Conservation (phyloP, 352 stramenopile species). For the Globisporangium polare region DNA sequence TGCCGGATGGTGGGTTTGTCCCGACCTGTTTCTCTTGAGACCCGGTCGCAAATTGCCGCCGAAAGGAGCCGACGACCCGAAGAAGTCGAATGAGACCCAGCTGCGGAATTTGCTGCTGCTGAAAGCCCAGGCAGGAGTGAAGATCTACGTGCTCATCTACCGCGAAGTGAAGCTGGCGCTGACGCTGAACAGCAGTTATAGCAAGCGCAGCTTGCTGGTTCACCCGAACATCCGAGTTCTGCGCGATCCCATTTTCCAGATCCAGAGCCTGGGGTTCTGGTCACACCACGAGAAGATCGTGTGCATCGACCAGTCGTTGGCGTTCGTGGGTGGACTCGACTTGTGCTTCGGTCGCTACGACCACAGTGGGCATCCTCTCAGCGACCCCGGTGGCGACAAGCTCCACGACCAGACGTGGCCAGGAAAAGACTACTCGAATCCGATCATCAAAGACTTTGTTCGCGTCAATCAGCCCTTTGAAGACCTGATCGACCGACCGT, state of each 20-base stretch:
- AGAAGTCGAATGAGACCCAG: slow-evolving; percentile 63
- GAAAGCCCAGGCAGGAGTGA: slow-evolving; percentile 78
- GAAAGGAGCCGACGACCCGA: slow-evolving; percentile 32
- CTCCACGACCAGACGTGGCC: slow-evolving; percentile 59
- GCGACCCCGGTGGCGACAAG: slow-evolving; percentile 52
- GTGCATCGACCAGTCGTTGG: slow-evolving; percentile 83
- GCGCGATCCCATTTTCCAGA: slow-evolving; percentile 89
- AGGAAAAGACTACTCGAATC: slow-evolving; percentile 88
- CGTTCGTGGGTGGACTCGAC: slow-evolving; percentile 85
- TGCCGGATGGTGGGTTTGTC: slow-evolving; percentile 88
- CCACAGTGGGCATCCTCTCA: slow-evolving; percentile 67
- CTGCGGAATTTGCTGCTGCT: slow-evolving; percentile 72
- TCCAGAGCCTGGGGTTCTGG: slow-evolving; percentile 89
- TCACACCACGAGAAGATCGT: slow-evolving; percentile 94
- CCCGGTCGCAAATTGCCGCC: slow-evolving; percentile 51
- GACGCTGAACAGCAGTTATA: slow-evolving; percentile 86
- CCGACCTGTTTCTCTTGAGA: slow-evolving; percentile 78
- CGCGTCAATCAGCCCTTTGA: slow-evolving; percentile 81
- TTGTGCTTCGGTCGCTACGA: slow-evolving; percentile 89
- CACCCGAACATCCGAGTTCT: slow-evolving; percentile 88
- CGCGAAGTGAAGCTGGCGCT: slow-evolving; percentile 87
- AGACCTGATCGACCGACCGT: slow-evolving; percentile 75
- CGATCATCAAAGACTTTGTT: slow-evolving; percentile 89
- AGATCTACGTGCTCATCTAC: slow-evolving; percentile 91
- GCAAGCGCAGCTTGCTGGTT: slow-evolving; percentile 72